Evolutionary conservation across 331 rosid species (phyloP).

Genomic region (Malus hybrid): DNA sequence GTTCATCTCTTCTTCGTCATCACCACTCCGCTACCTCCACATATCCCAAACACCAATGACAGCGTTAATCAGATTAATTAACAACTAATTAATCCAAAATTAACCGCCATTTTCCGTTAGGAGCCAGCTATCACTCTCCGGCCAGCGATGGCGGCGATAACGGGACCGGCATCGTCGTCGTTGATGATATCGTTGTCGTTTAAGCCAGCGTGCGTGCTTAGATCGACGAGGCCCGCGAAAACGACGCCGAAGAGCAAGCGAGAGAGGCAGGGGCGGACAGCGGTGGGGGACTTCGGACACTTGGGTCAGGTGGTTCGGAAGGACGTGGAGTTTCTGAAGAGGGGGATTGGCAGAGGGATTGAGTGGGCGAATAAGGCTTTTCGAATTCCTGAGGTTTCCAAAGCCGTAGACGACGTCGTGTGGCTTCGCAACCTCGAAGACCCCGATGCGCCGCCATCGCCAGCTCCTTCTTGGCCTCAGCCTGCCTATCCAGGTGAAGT

Average conservation of each 20-base stretch:
- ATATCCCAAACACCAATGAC: background rate
- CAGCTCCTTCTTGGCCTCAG: slow-evolving; percentile 56
- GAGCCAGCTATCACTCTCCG: background rate
- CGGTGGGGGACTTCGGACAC: slow-evolving; percentile 57
- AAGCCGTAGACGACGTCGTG: slow-evolving; percentile 49
- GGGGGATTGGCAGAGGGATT: slow-evolving; percentile 44
- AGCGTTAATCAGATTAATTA: background rate
- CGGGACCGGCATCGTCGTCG: too few relatives aligned
- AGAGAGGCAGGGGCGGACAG: slow-evolving; percentile 27
- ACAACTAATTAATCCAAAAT: background rate
- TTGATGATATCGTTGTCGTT: slow-evolving; percentile 11
- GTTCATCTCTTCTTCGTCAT: background rate
- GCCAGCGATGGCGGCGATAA: slow-evolving; percentile 32
- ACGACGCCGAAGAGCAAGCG: slow-evolving; percentile 16
- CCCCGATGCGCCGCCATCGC: slow-evolving; percentile 40
- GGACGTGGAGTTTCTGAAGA: slow-evolving; percentile 65
- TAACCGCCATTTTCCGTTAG: background rate
- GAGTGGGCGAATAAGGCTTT: slow-evolving; percentile 65
- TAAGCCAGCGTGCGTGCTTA: slow-evolving; percentile 17
- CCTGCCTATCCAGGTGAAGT: slow-evolving; percentile 75
- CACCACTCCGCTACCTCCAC: background rate
- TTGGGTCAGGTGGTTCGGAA: slow-evolving; percentile 50
- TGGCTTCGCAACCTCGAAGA: slow-evolving; percentile 88
- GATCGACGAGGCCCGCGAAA: slow-evolving; percentile 14
- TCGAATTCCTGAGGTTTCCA: slow-evolving; percentile 53